Base-by-base conservation (phyloP, 2,329 filamentous ascomycete species). In the Botryosphaeria dothidea region DNA sequence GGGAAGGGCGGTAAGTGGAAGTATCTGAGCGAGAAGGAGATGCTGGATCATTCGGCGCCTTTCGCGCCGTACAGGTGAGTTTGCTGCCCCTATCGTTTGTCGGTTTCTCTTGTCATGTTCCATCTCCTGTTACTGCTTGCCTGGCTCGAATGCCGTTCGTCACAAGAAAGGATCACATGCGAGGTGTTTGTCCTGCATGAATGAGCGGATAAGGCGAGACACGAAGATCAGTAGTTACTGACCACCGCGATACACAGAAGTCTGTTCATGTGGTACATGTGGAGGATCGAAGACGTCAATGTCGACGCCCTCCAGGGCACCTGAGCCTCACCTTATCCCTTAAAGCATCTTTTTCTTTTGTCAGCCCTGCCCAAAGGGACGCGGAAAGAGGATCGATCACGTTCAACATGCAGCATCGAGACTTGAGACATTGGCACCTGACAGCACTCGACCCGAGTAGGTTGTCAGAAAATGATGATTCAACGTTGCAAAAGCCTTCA, bases 231-330 rank as follows among this genome's bases (percentile, higher is more conserved):
- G 19, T 48, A 31, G 8, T 60, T 38, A 43, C 36, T 52, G 41
- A 63, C 60, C 19, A 27, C 23, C 17, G 13, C 31, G 36, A 17
- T 31, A 58, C 31, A 4, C 61, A 89, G 93, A 73, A 95, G 90
- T 71, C 76, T 97, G 48, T 97, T 97, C 73, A 97, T 97, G 93
- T 97, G 93, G 93, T 96, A 96, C 75, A 96, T 97, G 91, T 97
- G 94, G 93, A 84, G 90, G 66, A 88, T 94, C 11, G 90, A 90
- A 74, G 88, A 92, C 73, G 92, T 92, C 3, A 90, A 96, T 76
- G 79, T 93, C 23, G 79, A 80, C 27, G 83, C 84, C 48, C 72
- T 87, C 38, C 58, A 62, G 45, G 58, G 45, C 45, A 38, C 13
- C 43, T 51, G 23, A 45, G 38, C 29, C 49, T 52, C 27, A 13